Evolutionary conservation across 805 yeast species (phyloP).

Genomic region (Saccharomycopsis babjevae): DNA sequence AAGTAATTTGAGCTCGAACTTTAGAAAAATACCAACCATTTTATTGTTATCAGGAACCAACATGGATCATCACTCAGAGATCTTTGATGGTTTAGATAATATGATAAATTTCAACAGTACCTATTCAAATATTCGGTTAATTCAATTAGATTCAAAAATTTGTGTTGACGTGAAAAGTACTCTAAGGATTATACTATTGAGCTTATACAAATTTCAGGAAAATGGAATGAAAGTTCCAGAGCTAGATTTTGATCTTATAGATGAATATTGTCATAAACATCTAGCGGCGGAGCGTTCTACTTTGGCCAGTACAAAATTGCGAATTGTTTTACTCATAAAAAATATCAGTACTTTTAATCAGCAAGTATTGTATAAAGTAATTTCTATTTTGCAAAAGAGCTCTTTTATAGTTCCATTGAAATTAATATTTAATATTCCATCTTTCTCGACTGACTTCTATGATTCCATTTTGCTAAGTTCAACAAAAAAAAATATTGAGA

Average conservation of each 20-base stretch:
- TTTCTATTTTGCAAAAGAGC: constrained; percentile 7
- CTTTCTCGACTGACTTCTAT: constrained; percentile 5
- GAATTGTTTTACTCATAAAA: constrained; percentile 11
- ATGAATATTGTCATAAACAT: constrained; percentile 2
- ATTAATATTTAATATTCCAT: constrained; percentile 10
- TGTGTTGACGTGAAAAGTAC: constrained; percentile 7
- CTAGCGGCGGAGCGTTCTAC: neutral
- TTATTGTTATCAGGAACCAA: constrained; percentile 13
- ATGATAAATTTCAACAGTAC: neutral
- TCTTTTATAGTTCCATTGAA: constrained; percentile 3
- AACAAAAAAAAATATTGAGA: constrained; percentile 1
- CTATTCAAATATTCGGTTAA: constrained; percentile 4
- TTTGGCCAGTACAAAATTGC: constrained; percentile 1
- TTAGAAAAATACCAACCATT: constrained; percentile 7
- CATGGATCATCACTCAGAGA: constrained; percentile 8
- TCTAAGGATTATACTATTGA: constrained; percentile 3
- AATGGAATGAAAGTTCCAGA: neutral
- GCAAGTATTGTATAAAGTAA: neutral
- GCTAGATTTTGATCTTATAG: constrained; percentile 9
- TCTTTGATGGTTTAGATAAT: constrained; percentile 1
- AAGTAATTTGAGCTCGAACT: neutral
- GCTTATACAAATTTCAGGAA: constrained; percentile 1
- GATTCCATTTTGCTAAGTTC: constrained; percentile 3
- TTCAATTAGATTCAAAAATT: constrained; percentile 11
- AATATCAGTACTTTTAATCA: constrained; percentile 13